These are phyloP conservation scores for Oryza longistaminata DNA, from an alignment of 176 grass and related monocot species.

Conservation along the genomic window DNA sequence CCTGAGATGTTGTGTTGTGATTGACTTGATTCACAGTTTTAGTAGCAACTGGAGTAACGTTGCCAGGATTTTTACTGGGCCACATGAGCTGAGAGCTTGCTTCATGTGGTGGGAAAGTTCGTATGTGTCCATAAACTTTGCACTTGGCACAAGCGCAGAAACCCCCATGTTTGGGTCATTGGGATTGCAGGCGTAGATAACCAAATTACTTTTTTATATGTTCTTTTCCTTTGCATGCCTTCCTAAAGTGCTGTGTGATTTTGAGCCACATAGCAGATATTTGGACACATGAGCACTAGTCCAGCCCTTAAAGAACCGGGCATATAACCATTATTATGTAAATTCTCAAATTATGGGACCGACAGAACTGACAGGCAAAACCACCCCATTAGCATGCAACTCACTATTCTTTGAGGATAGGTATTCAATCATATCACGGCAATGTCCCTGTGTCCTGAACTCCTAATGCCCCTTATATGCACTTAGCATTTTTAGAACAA, in stretches of 20 bases:
- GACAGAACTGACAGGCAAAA: not conserved
- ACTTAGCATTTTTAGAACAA: not conserved
- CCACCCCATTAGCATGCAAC: constrained; percentile 13
- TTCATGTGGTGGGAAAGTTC: not conserved
- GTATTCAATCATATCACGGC: not conserved
- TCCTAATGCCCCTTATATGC: not conserved
- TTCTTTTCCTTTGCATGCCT: not conserved
- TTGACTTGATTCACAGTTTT: not conserved
- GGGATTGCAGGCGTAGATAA: not conserved
- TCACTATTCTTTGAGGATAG: constrained; percentile 27
- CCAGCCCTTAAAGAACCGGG: not conserved
- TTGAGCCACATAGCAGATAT: not conserved
- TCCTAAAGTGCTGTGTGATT: not conserved
- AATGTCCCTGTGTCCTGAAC: not conserved
- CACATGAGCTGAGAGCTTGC: not conserved
- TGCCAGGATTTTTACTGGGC: not conserved
- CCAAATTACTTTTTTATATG: not conserved
- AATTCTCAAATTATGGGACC: constrained; percentile 23
- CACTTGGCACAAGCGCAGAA: not conserved
- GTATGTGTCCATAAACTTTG: not conserved
- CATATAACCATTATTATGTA: constrained; percentile 13
- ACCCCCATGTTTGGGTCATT: not conserved
- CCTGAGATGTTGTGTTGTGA: not conserved
- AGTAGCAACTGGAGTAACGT: not conserved
- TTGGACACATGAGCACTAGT: not conserved